Conservation (phyloP, 495 filamentous ascomycete species). For the Aspergillus bertholletiae region DNA sequence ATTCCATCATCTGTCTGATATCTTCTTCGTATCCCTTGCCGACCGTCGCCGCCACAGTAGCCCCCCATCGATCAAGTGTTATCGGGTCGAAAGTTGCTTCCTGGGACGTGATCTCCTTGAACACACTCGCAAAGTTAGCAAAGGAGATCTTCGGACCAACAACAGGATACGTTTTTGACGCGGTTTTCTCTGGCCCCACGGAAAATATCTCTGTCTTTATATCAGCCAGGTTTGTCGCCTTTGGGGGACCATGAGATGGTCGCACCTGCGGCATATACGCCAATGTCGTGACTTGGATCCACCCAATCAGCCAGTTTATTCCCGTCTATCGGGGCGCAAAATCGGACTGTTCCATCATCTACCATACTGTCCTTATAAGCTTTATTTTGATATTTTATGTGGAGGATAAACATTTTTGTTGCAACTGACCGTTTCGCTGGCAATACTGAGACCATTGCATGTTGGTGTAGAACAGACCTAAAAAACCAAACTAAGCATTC, state of each 20-base stretch:
- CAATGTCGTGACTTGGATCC: constrained; percentile 19
- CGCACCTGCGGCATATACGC: constrained; percentile 15
- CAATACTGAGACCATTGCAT: constrained; percentile 16
- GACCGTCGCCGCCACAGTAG: constrained; percentile 1
- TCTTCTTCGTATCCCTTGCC: constrained; percentile 15
- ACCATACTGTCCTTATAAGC: not conserved
- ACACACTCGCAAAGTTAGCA: constrained; percentile 9
- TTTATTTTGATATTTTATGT: not conserved
- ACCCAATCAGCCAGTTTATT: constrained; percentile 15
- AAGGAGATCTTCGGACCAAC: not conserved
- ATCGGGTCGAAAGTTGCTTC: constrained; percentile 11
- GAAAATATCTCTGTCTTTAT: constrained; percentile 13
- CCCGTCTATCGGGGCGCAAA: constrained; percentile 12
- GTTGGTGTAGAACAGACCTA: constrained; percentile 21
- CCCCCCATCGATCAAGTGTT: constrained; percentile 12
- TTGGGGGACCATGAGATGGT: constrained; percentile 1
- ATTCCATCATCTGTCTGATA: constrained; percentile 21
- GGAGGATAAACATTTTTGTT: too few relatives aligned
- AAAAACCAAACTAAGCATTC: constrained; percentile 5
- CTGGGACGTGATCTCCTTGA: constrained; percentile 11
- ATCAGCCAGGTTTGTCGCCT: constrained; percentile 1
- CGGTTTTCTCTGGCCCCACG: constrained; percentile 13
- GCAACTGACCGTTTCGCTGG: not conserved
- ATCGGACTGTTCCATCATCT: constrained; percentile 17
- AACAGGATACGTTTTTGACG: constrained; percentile 15